phyloP scores from a whole-genome alignment of 345 rosid species.

The Passiflora organensis region DNA sequence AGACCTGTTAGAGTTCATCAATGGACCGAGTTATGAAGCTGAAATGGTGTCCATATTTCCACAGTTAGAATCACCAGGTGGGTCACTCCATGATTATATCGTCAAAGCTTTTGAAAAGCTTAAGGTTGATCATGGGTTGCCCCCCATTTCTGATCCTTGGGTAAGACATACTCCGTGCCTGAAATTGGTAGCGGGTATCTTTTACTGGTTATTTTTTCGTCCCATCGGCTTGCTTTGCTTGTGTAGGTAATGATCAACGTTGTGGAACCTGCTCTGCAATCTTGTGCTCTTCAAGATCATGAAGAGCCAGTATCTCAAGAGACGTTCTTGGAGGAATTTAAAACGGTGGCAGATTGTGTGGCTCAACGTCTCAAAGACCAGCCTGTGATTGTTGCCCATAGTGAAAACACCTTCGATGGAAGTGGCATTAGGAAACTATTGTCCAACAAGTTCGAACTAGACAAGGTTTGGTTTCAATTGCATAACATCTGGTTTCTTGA shows the following conservation, averaged over 20 bases:
- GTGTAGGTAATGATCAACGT: conserved; percentile 66
- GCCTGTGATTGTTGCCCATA: conserved; percentile 92
- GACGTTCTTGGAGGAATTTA: conserved; percentile 58
- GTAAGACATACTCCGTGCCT: conserved; percentile 25
- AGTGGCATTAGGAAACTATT: conserved; percentile 66
- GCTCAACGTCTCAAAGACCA: conserved; percentile 80
- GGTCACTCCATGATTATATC: conserved; percentile 43
- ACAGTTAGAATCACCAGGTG: conserved; percentile 34
- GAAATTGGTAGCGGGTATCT: not conserved
- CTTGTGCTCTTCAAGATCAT: conserved; percentile 28
- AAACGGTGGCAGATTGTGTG: conserved; percentile 52
- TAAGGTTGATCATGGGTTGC: conserved; percentile 89
- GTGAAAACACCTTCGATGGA: conserved; percentile 83
- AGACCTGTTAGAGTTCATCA: conserved; percentile 78
- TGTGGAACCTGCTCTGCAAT: conserved; percentile 59
- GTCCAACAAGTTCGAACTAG: conserved; percentile 75
- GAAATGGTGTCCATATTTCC: conserved; percentile 60
- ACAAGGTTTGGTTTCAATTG: conserved; percentile 45
- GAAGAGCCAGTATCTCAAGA: conserved; percentile 46
- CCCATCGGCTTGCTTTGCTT: not conserved
- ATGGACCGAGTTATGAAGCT: conserved; percentile 55
- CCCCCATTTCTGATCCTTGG: conserved; percentile 82
- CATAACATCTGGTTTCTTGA: not conserved
- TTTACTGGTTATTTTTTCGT: not conserved
- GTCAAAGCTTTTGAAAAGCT: conserved; percentile 59